Evolutionary conservation across 768 basidiomycete genomes (phyloP), one percentile per base, ranked within the genome.

Genomic region (Leccinum obscurum): DNA sequence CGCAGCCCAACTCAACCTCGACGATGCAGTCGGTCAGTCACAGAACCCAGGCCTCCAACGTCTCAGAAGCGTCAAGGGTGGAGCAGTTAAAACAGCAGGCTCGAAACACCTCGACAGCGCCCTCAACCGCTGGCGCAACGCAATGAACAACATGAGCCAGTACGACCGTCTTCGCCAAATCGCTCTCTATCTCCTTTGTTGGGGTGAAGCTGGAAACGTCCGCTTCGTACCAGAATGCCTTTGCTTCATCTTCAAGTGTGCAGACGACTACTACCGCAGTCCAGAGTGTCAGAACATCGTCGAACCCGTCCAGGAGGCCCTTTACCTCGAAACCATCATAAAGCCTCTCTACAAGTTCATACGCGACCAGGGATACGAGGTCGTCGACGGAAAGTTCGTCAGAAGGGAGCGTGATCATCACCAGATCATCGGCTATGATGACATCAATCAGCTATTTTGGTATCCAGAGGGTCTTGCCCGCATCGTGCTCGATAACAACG

Each of bases 241-340:
- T 52, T 98, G 96, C 81, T 99, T 98, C 84, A 96, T 99, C 71
- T 98, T 98, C 88, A 99, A 99, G 77, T 99, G 97, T 70, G 97
- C 97, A 59, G 97, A 99, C 75, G 97, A 99, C 78, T 98, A 98
- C 74, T 99, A 99, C 76, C 92, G 97, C 60, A 94, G 92, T 60
- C 89, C 96, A 28, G 97, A 98, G 72, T 99, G 97, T 72, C 97
- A 99, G 77, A 96, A 93, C 77, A 81, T 88, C 64, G 76, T 92
- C 28, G 97, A 99, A 49, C 90, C 95, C 5, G 92, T 98, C 2
- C 91, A 92, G 10, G 97, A 98, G 70, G 96, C 96, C 30, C 77
- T 98, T 52, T 99, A 96, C 76, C 85, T 99, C 55, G 85, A 91
- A 59, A 83, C 89, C 2, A 86, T 98, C 72, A 86, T 98, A 74